Evolutionary conservation across 306 rosid species (phyloP), one percentile per base, ranked within the genome.

Genomic region (Ormosia emarginata): DNA sequence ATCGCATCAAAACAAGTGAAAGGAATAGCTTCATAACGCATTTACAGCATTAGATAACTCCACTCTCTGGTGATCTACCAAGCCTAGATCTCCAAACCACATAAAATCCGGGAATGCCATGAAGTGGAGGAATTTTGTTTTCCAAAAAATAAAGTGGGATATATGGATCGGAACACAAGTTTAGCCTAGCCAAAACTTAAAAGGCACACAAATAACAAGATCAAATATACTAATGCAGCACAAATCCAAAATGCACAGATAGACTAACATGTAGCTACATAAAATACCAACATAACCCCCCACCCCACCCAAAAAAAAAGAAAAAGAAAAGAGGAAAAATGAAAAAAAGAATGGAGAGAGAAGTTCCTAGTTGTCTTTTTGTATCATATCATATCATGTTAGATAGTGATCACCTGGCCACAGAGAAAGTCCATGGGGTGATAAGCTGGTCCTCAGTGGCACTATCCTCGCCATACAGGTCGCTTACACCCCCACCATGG

Each of bases 371-470:
- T 44, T 66, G 14, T 56, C 64, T 56, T 41, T 37, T 9, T 63
- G 4, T 63, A 14, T 34, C 71, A 13, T 4, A 41, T 52, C 65
- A 11, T 39, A n/a, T 46, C 1, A 75, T 64, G 64, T 18, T 9
- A 34, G 9, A 7, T 10, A 53, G 72, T 15, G 49, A 5, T 83
- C 41, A 93, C 98, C 98, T 94, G 8, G 98, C 88, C 58, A 90
- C 95, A 1, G 97, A 92, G 87, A 86, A 85, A 75, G 84, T 81
- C 97, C 97, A 92, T n/a, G 98, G 98, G 24, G 98, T 92, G 82
- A 94, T 86, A 85, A 89, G 91, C 83, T 94, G 97, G 52, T 89
- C 97, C 81, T 87, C 95, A 0, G 98, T 89, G 85, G 92, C 94
- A 56, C 81, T 40, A 74, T 92, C 93, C 82, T 88, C 97, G n/a